Conservation (phyloP, 2,329 filamentous ascomycete genomes). For the Colletotrichum caudatum region DNA sequence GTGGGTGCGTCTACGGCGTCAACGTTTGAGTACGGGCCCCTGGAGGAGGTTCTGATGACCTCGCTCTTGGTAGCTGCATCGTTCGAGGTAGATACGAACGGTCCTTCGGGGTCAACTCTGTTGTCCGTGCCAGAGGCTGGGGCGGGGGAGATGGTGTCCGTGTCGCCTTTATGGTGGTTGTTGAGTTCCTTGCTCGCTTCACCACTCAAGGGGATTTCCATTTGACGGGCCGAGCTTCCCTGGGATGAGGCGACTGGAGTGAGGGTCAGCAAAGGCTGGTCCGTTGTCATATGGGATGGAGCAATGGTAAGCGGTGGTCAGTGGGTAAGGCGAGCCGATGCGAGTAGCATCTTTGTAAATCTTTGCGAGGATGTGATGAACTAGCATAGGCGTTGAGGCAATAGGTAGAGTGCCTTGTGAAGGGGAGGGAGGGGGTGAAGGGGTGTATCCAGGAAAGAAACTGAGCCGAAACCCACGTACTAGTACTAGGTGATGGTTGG, state of each 20-base stretch:
- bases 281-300: constrained; percentile 22
- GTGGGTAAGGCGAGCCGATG: constrained; percentile 36
- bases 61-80: constrained; percentile 13
- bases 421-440: constrained; percentile 10
- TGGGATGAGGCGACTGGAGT: constrained; percentile 21
- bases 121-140: constrained; percentile 29
- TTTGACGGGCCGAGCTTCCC: constrained; percentile 30
- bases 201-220: constrained; percentile 19
- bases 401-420: constrained; percentile 1
- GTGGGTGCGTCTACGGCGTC: constrained; percentile 26
- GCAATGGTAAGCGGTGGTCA: constrained; percentile 32
- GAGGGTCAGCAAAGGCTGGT: constrained; percentile 26
- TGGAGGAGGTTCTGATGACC: constrained; percentile 16
- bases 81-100: constrained; percentile 17
- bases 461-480: constrained; percentile 37
- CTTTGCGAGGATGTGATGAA: constrained; percentile 36
- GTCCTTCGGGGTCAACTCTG: constrained; percentile 17
- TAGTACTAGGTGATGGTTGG: constrained; percentile 39
- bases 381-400: constrained; percentile 20
- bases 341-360: constrained; percentile 32
- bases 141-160: constrained; percentile 27
- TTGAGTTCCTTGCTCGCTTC: constrained; percentile 22
- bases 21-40: constrained; percentile 1
- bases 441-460: constrained; percentile 28
- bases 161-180: constrained; percentile 14